These are phyloP conservation scores for Amborella trichopoda DNA, from an alignment of 164 flowering plant genomes.

Conservation along the genomic window DNA sequence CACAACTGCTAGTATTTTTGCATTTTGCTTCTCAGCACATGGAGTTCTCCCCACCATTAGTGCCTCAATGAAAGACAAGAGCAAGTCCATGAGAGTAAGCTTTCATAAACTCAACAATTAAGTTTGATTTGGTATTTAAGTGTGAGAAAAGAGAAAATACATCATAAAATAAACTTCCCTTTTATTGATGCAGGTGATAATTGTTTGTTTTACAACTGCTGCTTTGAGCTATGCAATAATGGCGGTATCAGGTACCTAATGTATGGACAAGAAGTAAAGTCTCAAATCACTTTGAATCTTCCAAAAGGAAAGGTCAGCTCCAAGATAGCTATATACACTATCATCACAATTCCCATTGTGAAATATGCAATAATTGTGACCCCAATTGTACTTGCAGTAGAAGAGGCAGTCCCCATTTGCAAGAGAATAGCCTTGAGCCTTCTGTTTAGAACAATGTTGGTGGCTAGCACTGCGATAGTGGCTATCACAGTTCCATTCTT, in stretches of 20 bases:
- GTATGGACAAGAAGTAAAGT: constrained; percentile 53
- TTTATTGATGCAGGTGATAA: constrained; percentile 45
- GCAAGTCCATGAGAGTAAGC: constrained; percentile 21
- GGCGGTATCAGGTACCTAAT: constrained; percentile 74
- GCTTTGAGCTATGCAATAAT: constrained; percentile 48
- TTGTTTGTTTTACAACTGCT: constrained; percentile 42
- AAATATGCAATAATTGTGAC: constrained; percentile 63
- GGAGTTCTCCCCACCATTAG: constrained; percentile 77
- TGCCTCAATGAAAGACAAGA: constrained; percentile 54
- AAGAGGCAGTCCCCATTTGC: constrained; percentile 15
- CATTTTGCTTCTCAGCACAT: constrained; percentile 77
- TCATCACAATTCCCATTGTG: constrained; percentile 52
- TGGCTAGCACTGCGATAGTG: constrained; percentile 28
- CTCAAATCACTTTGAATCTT: constrained; percentile 71
- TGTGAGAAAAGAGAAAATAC: too few relatives aligned
- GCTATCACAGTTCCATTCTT: constrained; percentile 4
- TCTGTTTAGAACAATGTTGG: constrained; percentile 31
- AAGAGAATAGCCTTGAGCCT: constrained; percentile 18
- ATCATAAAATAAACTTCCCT: too few relatives aligned
- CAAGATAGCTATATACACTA: constrained; percentile 68
- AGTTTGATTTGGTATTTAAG: background rate
- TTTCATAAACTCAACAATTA: background rate
- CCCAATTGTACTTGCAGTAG: constrained; percentile 43
- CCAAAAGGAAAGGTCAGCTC: constrained; percentile 39
- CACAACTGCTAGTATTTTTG: constrained; percentile 48